Conservation (phyloP, 305 asterid genomes). For the Fraxinus paxiana region DNA sequence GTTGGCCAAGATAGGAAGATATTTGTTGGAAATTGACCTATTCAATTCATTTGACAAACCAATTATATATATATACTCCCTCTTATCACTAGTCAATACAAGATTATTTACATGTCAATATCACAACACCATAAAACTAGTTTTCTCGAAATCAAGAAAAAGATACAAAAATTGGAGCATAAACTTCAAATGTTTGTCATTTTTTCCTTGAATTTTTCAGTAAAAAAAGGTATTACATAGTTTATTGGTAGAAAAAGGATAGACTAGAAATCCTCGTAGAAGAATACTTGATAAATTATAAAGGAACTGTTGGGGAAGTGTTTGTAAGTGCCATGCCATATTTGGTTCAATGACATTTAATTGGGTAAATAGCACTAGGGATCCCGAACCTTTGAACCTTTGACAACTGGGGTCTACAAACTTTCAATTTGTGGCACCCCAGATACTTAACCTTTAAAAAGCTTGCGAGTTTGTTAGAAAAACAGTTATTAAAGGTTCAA, state of each 20-base stretch:
- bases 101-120: not conserved
- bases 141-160: not conserved
- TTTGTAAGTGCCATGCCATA: not conserved
- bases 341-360: not conserved
- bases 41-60: slow-evolving; percentile 19
- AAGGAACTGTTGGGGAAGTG: not conserved
- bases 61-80: not conserved
- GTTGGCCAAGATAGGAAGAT: slow-evolving; percentile 93
- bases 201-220: not conserved
- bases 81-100: not conserved
- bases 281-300: not conserved
- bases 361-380: not conserved
- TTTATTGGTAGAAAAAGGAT: not conserved
- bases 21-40: slow-evolving; percentile 97
- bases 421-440: not conserved
- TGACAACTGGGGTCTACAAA: not conserved
- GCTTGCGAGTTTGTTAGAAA: not conserved
- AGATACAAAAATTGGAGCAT: not conserved
- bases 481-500: not conserved
- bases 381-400: not conserved
- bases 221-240: not conserved
- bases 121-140: not conserved
- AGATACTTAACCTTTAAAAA: not conserved
- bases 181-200: not conserved
- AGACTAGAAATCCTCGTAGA: not conserved